Evolutionary conservation across 352 stramenopile species (phyloP), one percentile per base, ranked within the genome.

Genomic region (Globisporangium parvum): DNA sequence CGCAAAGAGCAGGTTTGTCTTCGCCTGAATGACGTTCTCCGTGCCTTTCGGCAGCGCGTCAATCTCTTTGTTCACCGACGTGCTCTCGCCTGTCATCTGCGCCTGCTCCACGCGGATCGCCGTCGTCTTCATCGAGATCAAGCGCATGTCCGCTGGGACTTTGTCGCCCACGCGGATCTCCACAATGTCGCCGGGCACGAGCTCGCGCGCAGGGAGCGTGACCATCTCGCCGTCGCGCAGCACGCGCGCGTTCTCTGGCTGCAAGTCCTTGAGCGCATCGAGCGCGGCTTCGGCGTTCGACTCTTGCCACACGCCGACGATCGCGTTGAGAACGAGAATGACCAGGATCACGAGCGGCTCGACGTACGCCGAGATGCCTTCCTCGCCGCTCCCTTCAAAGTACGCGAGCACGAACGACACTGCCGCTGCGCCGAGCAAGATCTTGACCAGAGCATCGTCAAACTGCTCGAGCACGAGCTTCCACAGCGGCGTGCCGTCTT

Each of bases 391-490:
- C 72, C 76, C 91, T 80, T 97, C 85, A 82, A 97, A 80, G 63
- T 93, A 81, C 18, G 95, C 96, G 45, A 99, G 91, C 18, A 93
- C 70, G 53, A 93, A 97, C 40, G 89, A 98, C 41, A 99, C 75
- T 5, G 96, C 75, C 0, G 97, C 97, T 1, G 98, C 96, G 10
- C 85, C 88, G 18, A 99, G 77, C 46, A 99, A 73, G 68, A 99
- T 99, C 81, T 98, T 95, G 45, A 99, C 96, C 3, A 99, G 77
- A 42, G 93, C 88, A 73, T 99, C 97, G 71, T 99, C 91, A 77
- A 99, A 99, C 77, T 99, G 97, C 75, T 98, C 95, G 31, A 98
- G 66, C 64, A 98, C 94, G 9, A 99, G 78, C 77, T 96, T 92
- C 90, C 87, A 97, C 35, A 96, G 67, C 24, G 88, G 85, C 59